These are phyloP conservation scores for Diplodia sapinea DNA, from an alignment of 2,329 filamentous ascomycete species.

Conservation along the genomic window DNA sequence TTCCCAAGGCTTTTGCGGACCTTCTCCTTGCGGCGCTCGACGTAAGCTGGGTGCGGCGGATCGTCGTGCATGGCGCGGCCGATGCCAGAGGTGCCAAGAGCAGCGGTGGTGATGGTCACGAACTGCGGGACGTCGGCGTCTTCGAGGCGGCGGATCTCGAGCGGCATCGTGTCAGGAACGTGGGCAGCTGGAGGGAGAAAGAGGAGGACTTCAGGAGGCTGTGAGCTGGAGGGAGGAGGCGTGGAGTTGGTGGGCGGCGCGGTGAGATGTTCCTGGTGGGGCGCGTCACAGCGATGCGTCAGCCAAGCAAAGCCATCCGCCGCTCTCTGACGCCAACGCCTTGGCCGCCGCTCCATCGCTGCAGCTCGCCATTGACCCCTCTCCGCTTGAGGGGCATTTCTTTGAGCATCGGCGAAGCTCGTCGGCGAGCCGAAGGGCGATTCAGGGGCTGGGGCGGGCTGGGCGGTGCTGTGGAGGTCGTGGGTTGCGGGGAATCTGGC, in stretches of 20 bases:
- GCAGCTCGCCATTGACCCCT: constrained; percentile 8
- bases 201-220: background rate
- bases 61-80: constrained; percentile 36
- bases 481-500: background rate
- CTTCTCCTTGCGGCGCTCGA: constrained; percentile 36
- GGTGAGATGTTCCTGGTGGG: constrained; percentile 2
- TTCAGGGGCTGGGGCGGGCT: background rate
- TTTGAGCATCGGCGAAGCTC: background rate
- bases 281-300: background rate
- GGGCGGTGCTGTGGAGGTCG: background rate
- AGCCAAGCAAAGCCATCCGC: constrained; percentile 28
- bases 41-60: constrained; percentile 35
- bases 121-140: constrained; percentile 42
- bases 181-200: background rate
- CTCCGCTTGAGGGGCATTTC: too few relatives aligned
- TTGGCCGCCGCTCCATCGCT: background rate
- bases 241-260: background rate
- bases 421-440: too few relatives aligned
- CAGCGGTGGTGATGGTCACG: constrained; percentile 39
- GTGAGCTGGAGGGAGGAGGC: background rate
- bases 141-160: constrained; percentile 42
- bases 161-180: constrained; percentile 39
- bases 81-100: constrained; percentile 41
- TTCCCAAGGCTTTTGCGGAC: constrained; percentile 41
- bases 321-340: constrained; percentile 18